phyloP scores from a whole-genome alignment of 345 rosid genomes.

The Linum usitatissimum region DNA sequence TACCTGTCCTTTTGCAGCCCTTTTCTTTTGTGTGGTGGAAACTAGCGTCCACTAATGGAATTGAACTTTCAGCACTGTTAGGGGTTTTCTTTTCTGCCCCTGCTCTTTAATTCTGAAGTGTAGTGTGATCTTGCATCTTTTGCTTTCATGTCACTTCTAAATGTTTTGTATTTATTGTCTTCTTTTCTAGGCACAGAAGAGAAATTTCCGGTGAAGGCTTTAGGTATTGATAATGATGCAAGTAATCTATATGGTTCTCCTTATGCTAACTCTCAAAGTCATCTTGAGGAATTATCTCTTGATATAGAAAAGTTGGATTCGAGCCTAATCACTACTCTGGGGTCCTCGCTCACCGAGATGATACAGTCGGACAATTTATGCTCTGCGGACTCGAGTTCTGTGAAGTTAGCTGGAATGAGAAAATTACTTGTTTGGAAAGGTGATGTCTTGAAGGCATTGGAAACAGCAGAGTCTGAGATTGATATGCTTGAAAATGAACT shows the following conservation, averaged over 20 bases:
- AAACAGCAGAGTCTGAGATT: slow-evolving; percentile 73
- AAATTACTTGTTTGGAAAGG: slow-evolving; percentile 56
- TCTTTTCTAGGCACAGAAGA: slow-evolving; percentile 54
- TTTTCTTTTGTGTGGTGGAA: background rate
- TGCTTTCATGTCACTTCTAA: no score
- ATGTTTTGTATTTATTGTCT: slow-evolving; percentile 1
- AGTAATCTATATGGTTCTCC: slow-evolving; percentile 56
- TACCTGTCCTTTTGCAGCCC: background rate
- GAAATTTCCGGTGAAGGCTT: slow-evolving; percentile 44
- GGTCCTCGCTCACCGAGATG: slow-evolving; percentile 47
- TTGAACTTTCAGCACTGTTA: background rate
- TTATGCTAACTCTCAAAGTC: slow-evolving; percentile 41
- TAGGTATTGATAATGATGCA: slow-evolving; percentile 32
- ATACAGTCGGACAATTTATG: slow-evolving; percentile 52
- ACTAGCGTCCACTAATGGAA: background rate
- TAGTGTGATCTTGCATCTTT: background rate
- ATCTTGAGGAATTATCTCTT: slow-evolving; percentile 38
- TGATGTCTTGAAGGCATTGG: slow-evolving; percentile 59
- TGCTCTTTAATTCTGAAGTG: background rate
- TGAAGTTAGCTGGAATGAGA: slow-evolving; percentile 40
- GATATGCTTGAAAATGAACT: slow-evolving; percentile 76
- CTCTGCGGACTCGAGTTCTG: slow-evolving; percentile 46
- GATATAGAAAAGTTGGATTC: slow-evolving; percentile 63
- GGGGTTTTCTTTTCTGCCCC: background rate
- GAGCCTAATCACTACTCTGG: slow-evolving; percentile 40